A percentile compares a stretch with the other conserved stretches of the same genome.
Evolutionary conservation across 179 eudicot species (phyloP).

Genomic region (Gypsophila paniculata): DNA sequence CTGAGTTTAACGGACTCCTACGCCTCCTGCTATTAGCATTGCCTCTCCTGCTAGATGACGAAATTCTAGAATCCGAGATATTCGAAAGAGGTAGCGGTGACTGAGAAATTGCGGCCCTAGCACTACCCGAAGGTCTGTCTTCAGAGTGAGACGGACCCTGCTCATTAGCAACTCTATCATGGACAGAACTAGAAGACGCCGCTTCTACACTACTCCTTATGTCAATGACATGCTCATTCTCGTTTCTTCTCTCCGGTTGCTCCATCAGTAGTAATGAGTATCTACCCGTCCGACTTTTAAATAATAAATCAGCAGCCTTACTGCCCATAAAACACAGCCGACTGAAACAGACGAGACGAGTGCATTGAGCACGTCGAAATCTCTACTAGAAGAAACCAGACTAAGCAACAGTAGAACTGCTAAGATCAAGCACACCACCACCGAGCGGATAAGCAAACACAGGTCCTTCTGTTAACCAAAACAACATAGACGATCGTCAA

Average conservation of each 20-base stretch:
- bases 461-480: slow-evolving; percentile 24
- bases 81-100: slow-evolving; percentile 33
- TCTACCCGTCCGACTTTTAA: slow-evolving; percentile 23
- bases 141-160: slow-evolving; percentile 26
- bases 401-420: neutral
- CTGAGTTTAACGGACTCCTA: slow-evolving; percentile 45
- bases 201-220: slow-evolving; percentile 40
- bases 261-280: slow-evolving; percentile 35
- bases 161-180: slow-evolving; percentile 29
- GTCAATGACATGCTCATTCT: slow-evolving; percentile 41
- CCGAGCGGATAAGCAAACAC: neutral
- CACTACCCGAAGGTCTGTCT: slow-evolving; percentile 36
- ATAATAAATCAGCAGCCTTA: slow-evolving; percentile 26
- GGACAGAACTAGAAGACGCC: slow-evolving; percentile 35
- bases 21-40: slow-evolving; percentile 40
- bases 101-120: slow-evolving; percentile 28
- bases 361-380: slow-evolving; percentile 24
- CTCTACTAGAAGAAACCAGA: neutral
- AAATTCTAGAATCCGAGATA: slow-evolving; percentile 31
- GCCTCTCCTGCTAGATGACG: slow-evolving; percentile 34
- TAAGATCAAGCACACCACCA: slow-evolving; percentile 13
- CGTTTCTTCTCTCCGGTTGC: slow-evolving; percentile 37
- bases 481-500: slow-evolving; percentile 21
- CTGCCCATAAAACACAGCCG: slow-evolving; percentile 31
- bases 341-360: slow-evolving; percentile 9